Evolutionary conservation across 2,329 filamentous ascomycete genomes (phyloP).

Genomic region (Didymosphaeria variabile): DNA sequence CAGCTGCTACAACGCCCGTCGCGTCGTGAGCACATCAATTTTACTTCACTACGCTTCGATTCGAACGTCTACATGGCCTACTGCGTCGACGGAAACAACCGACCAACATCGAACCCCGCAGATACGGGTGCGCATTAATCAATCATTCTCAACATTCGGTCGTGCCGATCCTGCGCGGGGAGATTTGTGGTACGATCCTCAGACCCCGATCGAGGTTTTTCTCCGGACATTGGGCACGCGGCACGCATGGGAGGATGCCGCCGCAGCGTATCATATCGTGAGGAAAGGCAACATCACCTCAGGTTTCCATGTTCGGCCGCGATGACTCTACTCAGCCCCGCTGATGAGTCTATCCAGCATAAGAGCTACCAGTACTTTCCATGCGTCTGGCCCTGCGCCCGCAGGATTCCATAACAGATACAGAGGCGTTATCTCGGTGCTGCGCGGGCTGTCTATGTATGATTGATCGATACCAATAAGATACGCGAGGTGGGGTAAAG

Average conservation of each 20-base stretch:
- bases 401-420: too few relatives aligned
- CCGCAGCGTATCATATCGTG: constrained; percentile 13
- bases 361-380: neutral
- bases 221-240: constrained; percentile 8
- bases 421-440: neutral
- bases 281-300: neutral
- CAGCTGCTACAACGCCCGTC: constrained; percentile 4
- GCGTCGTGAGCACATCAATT: neutral
- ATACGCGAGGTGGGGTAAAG: constrained; percentile 15
- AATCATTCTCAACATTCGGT: neutral
- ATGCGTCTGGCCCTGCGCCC: neutral
- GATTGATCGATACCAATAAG: constrained; percentile 5
- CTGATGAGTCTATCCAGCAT: neutral
- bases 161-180: neutral
- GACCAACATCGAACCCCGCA: neutral
- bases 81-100: neutral
- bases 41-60: too few relatives aligned
- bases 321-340: neutral
- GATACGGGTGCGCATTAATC: neutral
- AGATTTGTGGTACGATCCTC: constrained; percentile 7
- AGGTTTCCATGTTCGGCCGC: constrained; percentile 6
- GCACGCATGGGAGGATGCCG: constrained; percentile 10
- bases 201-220: constrained; percentile 18
- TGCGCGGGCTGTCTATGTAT: neutral
- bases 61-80: neutral